Conservation (phyloP, 805 yeast species). For the Phaffomyces opuntiae region DNA sequence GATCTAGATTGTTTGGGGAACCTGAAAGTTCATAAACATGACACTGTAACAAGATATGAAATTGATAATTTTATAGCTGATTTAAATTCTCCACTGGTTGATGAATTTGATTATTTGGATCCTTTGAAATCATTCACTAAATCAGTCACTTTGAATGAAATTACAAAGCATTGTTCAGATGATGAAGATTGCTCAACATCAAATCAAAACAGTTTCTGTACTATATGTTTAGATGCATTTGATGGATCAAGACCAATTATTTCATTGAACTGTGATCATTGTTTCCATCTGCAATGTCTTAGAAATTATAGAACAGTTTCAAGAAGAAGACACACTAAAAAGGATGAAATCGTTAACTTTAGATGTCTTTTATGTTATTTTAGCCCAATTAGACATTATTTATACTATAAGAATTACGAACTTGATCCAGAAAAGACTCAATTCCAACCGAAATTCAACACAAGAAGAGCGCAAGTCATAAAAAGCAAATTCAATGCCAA, state of each 20-base stretch:
- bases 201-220: background rate
- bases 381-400: constrained; percentile 1
- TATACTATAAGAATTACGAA: constrained; percentile 1
- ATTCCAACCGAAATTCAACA: background rate
- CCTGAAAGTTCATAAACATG: background rate
- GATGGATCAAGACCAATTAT: background rate
- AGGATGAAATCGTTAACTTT: background rate
- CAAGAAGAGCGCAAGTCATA: background rate
- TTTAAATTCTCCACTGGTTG: background rate
- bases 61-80: background rate
- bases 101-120: constrained; percentile 1
- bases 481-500: background rate
- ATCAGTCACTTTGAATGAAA: background rate
- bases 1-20: background rate
- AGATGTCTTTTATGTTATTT: constrained; percentile 6
- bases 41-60: constrained; percentile 1
- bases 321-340: background rate
- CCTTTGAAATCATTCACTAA: background rate
- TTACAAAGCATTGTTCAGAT: background rate
- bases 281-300: background rate
- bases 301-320: background rate
- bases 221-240: background rate
- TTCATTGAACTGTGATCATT: background rate
- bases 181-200: too few relatives aligned
- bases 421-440: background rate